phyloP scores from a whole-genome alignment of 2,329 filamentous ascomycete genomes.

The Microcyclospora tardicrescens region DNA sequence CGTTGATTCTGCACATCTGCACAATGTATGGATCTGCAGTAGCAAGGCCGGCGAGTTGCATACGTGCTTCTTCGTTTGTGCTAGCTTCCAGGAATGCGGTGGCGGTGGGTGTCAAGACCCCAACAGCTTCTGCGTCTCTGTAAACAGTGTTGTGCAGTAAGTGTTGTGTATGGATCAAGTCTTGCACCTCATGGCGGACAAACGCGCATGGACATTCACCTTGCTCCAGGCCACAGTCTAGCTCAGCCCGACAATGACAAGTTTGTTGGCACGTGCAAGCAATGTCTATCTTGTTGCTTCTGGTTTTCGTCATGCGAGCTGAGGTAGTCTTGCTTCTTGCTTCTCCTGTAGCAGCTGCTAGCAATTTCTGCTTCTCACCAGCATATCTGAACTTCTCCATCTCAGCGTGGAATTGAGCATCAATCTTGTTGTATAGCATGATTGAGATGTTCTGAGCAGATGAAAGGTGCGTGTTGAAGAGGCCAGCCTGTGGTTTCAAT shows the following conservation, averaged over 20 bases:
- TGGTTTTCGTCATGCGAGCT: not conserved
- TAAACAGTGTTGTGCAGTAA: not conserved
- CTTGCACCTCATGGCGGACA: slow-evolving; percentile 1
- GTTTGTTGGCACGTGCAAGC: not conserved
- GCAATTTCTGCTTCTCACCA: not conserved
- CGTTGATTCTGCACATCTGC: not conserved
- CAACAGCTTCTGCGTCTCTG: not conserved
- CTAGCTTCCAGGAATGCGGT: not conserved
- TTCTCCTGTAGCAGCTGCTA: not conserved
- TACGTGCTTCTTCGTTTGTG: slow-evolving; percentile 1
- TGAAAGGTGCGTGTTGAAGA: slow-evolving; percentile 2
- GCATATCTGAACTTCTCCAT: not conserved
- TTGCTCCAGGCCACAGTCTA: not conserved
- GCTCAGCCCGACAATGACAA: not conserved
- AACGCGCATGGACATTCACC: not conserved
- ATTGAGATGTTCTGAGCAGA: not conserved
- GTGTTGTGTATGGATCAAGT: not conserved
- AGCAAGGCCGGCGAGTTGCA: slow-evolving; percentile 1
- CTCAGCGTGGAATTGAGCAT: not conserved
- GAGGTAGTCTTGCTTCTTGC: not conserved
- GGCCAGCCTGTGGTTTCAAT: slow-evolving; percentile 1
- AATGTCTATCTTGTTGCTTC: too few species aligned
- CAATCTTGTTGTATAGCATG: not conserved
- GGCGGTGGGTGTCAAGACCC: not conserved
- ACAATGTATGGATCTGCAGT: not conserved